These are phyloP conservation scores for Paracorniculantispora psalliotae DNA, from an alignment of 2,329 filamentous ascomycete species.

Conservation along the genomic window DNA sequence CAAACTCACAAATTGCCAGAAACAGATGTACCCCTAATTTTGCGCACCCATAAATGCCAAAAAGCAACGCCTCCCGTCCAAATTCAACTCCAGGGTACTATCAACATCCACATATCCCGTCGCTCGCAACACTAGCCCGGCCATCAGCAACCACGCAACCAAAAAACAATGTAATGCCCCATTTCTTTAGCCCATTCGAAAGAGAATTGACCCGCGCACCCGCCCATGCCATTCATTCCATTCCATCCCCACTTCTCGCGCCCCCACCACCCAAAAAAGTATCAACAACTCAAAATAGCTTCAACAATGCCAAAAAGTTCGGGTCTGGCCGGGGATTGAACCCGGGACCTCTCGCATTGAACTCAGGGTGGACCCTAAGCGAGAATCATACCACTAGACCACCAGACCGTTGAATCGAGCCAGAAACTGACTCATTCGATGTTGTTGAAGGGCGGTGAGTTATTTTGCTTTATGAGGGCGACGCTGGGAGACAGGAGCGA, in stretches of 20 bases:
- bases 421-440: background rate
- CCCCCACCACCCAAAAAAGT: background rate
- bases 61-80: too few species aligned
- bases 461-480: slow-evolving; percentile 5
- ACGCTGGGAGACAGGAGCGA: too few species aligned
- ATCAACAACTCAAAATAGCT: background rate
- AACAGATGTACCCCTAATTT: too few species aligned
- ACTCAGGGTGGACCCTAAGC: slow-evolving; percentile 53
- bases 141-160: too few species aligned
- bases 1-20: too few species aligned
- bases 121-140: too few species aligned
- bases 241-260: background rate
- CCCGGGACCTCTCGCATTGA: slow-evolving; percentile 41
- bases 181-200: too few species aligned
- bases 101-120: too few species aligned
- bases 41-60: too few species aligned
- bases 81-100: too few species aligned
- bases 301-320: slow-evolving; percentile 21
- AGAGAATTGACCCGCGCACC: background rate
- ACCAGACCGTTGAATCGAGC: slow-evolving; percentile 42
- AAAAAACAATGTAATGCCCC: too few species aligned
- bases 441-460: background rate
- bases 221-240: background rate
- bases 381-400: slow-evolving; percentile 68
- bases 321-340: slow-evolving; percentile 43